Conservation (phyloP, 2,329 filamentous ascomycete genomes). For the Elsinoe necatrix region DNA sequence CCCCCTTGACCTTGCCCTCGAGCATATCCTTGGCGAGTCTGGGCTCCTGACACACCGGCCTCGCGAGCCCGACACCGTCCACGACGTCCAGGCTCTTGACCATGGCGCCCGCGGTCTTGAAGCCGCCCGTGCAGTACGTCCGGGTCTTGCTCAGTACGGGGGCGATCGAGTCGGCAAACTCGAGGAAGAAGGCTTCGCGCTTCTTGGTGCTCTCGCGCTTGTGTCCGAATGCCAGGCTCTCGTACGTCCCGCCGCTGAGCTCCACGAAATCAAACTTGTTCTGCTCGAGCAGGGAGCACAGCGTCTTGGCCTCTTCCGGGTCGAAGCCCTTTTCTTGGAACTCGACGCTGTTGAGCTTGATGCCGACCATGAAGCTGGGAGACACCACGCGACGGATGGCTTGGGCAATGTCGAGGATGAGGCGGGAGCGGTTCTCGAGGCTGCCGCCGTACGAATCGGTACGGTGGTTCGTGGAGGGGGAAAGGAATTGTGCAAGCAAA, state of each 20-base stretch:
- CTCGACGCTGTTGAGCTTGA: conserved; percentile 53
- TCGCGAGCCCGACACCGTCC: conserved; percentile 52
- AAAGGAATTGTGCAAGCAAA: conserved; percentile 40
- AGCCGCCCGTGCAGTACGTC: conserved; percentile 51
- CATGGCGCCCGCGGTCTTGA: conserved; percentile 50
- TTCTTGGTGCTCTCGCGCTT: conserved; percentile 47
- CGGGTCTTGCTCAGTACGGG: conserved; percentile 44
- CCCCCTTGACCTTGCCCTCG: conserved; percentile 38
- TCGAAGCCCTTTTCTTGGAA: conserved; percentile 47
- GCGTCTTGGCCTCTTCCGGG: conserved; percentile 42
- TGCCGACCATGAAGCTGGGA: conserved; percentile 40
- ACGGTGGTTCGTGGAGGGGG: conserved; percentile 34
- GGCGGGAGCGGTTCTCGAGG: conserved; percentile 36
- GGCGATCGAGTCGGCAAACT: conserved; percentile 49
- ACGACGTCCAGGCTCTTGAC: conserved; percentile 48
- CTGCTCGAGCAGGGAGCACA: conserved; percentile 43
- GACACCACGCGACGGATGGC: conserved; percentile 32
- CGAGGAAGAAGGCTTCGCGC: conserved; percentile 51
- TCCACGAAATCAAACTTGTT: conserved; percentile 51
- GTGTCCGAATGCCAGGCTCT: conserved; percentile 45
- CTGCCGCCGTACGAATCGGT: conserved; percentile 39
- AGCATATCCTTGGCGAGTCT: conserved; percentile 40
- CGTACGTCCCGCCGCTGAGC: conserved; percentile 53
- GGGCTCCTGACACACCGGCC: conserved; percentile 46
- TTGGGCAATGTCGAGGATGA: conserved; percentile 35